Evolutionary conservation across 2,329 filamentous ascomycete species (phyloP), one percentile per base, ranked within the genome.

Genomic region (Ceratocystis alfenasii): DNA sequence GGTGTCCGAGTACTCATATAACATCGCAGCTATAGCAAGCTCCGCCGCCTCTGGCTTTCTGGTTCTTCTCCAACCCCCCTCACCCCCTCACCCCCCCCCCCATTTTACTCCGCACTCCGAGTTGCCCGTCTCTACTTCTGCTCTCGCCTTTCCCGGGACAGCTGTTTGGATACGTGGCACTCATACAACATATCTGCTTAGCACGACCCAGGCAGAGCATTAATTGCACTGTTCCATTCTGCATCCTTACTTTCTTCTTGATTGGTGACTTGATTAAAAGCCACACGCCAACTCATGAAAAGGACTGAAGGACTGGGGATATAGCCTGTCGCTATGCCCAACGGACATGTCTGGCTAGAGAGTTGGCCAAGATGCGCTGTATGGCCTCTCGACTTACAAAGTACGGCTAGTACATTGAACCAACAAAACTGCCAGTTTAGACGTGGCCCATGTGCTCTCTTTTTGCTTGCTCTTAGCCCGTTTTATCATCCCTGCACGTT

Each of bases 361-460:
- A 33, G 53, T n/a, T 25, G 15, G 28, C 53, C 53, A 59, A 59
- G 25, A 33, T 12, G 15, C 25, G 28, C 25, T 33, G 1, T 25
- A 33, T 30, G 12, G 28, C 33, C 10, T 33, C 48, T 53, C 20
- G 20, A 25, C 48, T 25, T 53, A 25, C 25, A 53, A 25, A 53
- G 22, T 53, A 53, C 17, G n/a, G n/a, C 45, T n/a, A 20, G 5
- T 6, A 48, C 48, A 12, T 53, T 5, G 25, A 25, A 12, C 20
- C 48, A 53, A 57, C 4, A 57, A 30, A 57, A 30, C 53, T 30
- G 33, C 25, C 53, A 57, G 28, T 22, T 10, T 57, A 6, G 53
- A 57, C 25, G 15, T 59, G 53, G 53, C 15, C 53, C 53, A 59
- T 59, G 53, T 59, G 53, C 53, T 20, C 48, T 53, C 48, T 53